These are phyloP conservation scores for Trichoderma guizhouense DNA, from an alignment of 2,329 filamentous ascomycete species.

Conservation along the genomic window DNA sequence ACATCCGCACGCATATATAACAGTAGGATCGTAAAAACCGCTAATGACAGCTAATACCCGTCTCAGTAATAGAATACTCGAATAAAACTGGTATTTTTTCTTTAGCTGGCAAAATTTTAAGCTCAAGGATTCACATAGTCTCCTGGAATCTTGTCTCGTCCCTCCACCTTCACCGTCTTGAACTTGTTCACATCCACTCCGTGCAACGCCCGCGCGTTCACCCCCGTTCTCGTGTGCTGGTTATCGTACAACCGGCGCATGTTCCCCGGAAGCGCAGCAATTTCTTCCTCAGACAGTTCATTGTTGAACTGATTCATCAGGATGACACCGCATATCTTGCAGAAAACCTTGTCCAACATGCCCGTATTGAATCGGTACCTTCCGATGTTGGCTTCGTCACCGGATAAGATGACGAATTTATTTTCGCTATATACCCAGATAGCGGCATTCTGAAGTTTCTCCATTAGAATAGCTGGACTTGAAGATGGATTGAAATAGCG, in stretches of 20 bases:
- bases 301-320: slow-evolving; percentile 33
- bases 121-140: slow-evolving; percentile 41
- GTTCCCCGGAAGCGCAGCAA: slow-evolving; percentile 32
- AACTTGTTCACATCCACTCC: slow-evolving; percentile 35
- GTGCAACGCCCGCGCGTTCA: slow-evolving; percentile 41
- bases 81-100: not conserved
- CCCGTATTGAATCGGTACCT: slow-evolving; percentile 36
- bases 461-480: not conserved
- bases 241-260: slow-evolving; percentile 19
- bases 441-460: slow-evolving; percentile 36
- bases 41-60: not conserved
- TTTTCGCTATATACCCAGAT: slow-evolving; percentile 44
- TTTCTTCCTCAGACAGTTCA: slow-evolving; percentile 34
- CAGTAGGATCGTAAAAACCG: not conserved
- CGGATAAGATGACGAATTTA: slow-evolving; percentile 41
- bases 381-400: slow-evolving; percentile 36
- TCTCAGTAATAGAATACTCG: not conserved
- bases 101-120: not conserved
- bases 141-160: slow-evolving; percentile 27
- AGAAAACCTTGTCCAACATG: slow-evolving; percentile 43
- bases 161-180: slow-evolving; percentile 24
- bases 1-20: not conserved
- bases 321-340: slow-evolving; percentile 46
- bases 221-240: slow-evolving; percentile 23
- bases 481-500: not conserved